Conservation (phyloP, 768 basidiomycete genomes). For the Solioccasus polychromus region DNA sequence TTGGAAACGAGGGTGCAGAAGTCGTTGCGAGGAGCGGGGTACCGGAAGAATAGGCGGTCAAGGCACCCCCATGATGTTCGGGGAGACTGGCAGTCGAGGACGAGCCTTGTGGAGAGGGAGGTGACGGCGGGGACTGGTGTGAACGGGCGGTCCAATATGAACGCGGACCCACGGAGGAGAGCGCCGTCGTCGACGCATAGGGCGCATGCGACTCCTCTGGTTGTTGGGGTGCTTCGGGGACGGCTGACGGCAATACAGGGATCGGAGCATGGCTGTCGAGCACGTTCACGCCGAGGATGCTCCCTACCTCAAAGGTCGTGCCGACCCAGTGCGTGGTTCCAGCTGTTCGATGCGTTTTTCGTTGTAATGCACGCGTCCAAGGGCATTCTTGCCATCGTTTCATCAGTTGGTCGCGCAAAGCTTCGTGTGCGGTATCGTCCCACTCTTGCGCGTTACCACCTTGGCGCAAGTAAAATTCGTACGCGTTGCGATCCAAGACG, state of each 20-base stretch:
- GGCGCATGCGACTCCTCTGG: conserved; percentile 2
- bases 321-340: conserved; percentile 58
- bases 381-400: conserved; percentile 63
- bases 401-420: conserved; percentile 54
- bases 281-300: conserved; percentile 68
- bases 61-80: conserved; percentile 9
- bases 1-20: conserved; percentile 10
- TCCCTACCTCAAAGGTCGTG: conserved; percentile 73
- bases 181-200: conserved; percentile 18
- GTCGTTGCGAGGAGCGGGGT: conserved; percentile 18
- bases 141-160: conserved; percentile 24
- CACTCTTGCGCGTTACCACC: conserved; percentile 70
- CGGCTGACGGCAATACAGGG: background rate
- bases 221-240: conserved; percentile 2
- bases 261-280: conserved; percentile 32
- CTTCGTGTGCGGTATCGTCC: conserved; percentile 52
- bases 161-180: conserved; percentile 19
- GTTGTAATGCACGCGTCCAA: conserved; percentile 51
- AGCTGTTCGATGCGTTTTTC: conserved; percentile 8
- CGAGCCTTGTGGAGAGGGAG: conserved; percentile 4
- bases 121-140: conserved; percentile 14
- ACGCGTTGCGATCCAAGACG: conserved; percentile 56
- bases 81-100: conserved; percentile 15
- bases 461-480: conserved; percentile 57
- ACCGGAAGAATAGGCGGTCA: conserved; percentile 23